Evolutionary conservation across 805 yeast species (phyloP).

Genomic region (Candida insectalens): DNA sequence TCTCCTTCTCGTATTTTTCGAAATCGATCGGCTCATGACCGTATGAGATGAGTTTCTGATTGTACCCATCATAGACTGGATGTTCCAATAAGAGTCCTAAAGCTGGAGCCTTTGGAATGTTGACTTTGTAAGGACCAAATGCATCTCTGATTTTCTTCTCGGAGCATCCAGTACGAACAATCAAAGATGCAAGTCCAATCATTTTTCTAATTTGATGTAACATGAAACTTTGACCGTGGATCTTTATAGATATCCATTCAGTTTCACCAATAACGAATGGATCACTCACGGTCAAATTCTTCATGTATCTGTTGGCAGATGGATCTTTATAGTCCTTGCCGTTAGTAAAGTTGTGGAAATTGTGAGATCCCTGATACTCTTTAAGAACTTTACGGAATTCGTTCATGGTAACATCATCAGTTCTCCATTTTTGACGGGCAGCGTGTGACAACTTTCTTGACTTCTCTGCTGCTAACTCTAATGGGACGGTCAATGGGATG

Average conservation of each 20-base stretch:
- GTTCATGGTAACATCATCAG: slow-evolving; percentile 51
- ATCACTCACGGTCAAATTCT: slow-evolving; percentile 64
- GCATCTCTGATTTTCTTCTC: slow-evolving; percentile 65
- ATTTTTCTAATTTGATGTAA: slow-evolving; percentile 95
- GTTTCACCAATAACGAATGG: slow-evolving; percentile 90
- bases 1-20: slow-evolving; percentile 51
- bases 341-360: slow-evolving; percentile 45
- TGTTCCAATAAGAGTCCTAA: slow-evolving; percentile 82
- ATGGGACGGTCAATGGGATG: slow-evolving; percentile 25
- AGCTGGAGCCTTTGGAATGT: slow-evolving; percentile 97
- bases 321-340: slow-evolving; percentile 70
- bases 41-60: slow-evolving; percentile 55
- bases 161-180: slow-evolving; percentile 83
- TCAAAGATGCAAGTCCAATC: slow-evolving; percentile 90
- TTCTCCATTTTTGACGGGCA: slow-evolving; percentile 60
- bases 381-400: slow-evolving; percentile 60
- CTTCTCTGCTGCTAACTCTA: slow-evolving; percentile 28
- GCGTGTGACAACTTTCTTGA: slow-evolving; percentile 56
- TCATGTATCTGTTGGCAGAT: slow-evolving; percentile 78
- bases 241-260: slow-evolving; percentile 92
- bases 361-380: slow-evolving; percentile 77
- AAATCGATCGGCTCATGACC: slow-evolving; percentile 76
- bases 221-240: slow-evolving; percentile 98
- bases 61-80: slow-evolving; percentile 86
- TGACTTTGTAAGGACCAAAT: slow-evolving; percentile 63